Evolutionary conservation across 768 basidiomycete species (phyloP).

Genomic region (Macrolepiota dolichaula): DNA sequence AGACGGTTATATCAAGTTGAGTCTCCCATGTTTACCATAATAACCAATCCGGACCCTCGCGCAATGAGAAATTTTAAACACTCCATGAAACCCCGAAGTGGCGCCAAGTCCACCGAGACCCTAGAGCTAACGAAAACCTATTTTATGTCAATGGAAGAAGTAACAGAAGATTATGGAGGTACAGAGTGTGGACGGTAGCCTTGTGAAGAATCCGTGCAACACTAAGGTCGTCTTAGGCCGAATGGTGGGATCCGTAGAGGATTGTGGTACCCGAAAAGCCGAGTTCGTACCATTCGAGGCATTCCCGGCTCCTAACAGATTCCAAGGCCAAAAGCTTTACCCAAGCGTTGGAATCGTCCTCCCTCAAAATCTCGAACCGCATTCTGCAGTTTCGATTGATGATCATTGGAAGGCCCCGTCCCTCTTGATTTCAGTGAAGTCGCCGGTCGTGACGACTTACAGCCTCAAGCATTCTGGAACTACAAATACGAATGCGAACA

Average conservation of each 20-base stretch:
- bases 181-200: background rate
- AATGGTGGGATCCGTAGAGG: background rate
- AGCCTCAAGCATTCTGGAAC: conserved; percentile 4
- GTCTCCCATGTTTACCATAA: background rate
- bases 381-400: background rate
- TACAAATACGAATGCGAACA: background rate
- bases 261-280: background rate
- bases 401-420: background rate
- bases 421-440: no score
- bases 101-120: background rate
- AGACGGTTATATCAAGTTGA: background rate
- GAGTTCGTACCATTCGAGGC: background rate
- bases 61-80: background rate
- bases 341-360: background rate
- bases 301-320: background rate
- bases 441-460: no score
- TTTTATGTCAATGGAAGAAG: background rate
- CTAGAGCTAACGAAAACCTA: no score
- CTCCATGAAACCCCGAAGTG: background rate
- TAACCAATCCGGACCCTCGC: background rate
- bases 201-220: background rate
- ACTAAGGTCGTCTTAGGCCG: background rate
- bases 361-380: no score
- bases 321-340: background rate
- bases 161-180: no score